Conservation (phyloP, 169 alveolate genomes). For the Eimeria acervulina region DNA sequence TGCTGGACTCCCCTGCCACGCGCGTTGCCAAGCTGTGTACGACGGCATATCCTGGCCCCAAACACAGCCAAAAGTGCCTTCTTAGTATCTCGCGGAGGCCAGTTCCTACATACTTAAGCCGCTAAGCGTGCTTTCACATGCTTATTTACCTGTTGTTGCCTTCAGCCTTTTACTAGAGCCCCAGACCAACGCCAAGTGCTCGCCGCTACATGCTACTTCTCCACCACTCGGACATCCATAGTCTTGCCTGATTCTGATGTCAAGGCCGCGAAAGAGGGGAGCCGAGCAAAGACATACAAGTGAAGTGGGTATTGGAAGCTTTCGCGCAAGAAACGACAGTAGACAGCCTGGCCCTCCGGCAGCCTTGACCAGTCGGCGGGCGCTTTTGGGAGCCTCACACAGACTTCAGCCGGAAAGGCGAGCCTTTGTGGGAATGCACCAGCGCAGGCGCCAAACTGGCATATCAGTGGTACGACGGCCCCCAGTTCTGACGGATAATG, state of each 20-base stretch:
- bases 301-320: not conserved
- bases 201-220: not conserved
- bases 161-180: not conserved
- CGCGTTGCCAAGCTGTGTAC: not conserved
- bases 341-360: not conserved
- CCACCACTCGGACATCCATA: not conserved
- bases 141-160: not conserved
- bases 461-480: slow-evolving; percentile 24
- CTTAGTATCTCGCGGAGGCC: not conserved
- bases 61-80: not conserved
- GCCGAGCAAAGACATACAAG: not conserved
- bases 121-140: not conserved
- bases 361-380: not conserved
- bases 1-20: not conserved
- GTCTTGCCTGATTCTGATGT: not conserved
- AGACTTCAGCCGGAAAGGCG: slow-evolving; percentile 3
- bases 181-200: not conserved
- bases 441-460: not conserved
- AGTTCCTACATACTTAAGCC: not conserved
- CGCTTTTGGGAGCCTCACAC: not conserved
- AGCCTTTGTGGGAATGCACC: slow-evolving; percentile 34
- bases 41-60: not conserved
- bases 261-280: not conserved
- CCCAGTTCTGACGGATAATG: not conserved
- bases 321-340: not conserved